Percentiles rank a stretch among this genome's conserved stretches.
phyloP scores from a whole-genome alignment of 2,329 filamentous ascomycete genomes.

The Xenosphaeropsis pyriputrescens region DNA sequence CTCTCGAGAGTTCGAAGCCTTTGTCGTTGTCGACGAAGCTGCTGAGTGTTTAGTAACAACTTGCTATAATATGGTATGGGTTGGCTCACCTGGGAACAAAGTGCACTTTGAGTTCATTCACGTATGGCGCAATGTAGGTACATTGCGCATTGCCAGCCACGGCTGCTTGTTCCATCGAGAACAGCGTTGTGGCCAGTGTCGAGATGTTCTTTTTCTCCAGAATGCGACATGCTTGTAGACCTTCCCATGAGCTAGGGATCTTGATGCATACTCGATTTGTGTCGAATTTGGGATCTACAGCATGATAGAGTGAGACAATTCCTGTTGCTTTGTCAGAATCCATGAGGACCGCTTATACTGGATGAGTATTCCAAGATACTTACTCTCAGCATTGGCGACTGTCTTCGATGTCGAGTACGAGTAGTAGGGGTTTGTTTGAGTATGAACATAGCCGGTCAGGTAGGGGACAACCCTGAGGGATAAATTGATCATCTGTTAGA shows the following conservation, averaged over 20 bases:
- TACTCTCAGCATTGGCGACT: conserved; percentile 25
- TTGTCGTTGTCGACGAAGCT: conserved; percentile 24
- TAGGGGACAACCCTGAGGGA: conserved; percentile 33
- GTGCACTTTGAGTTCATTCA: conserved; percentile 50
- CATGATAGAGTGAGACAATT: conserved; percentile 30
- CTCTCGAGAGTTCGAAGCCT: conserved; percentile 20
- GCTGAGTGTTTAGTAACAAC: conserved; percentile 22
- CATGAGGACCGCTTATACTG: too few relatives aligned
- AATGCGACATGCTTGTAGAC: conserved; percentile 39
- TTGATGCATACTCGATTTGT: conserved; percentile 42
- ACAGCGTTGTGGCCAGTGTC: conserved; percentile 48
- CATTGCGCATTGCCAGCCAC: conserved; percentile 42
- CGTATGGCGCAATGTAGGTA: conserved; percentile 49
- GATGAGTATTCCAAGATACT: too few relatives aligned
- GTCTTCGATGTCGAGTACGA: conserved; percentile 34
- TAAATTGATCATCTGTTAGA: conserved; percentile 34
- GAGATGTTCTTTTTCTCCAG: conserved; percentile 41
- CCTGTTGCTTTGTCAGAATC: conserved; percentile 20
- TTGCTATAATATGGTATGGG: too few relatives aligned
- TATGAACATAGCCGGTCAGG: conserved; percentile 35
- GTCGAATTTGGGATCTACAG: conserved; percentile 27
- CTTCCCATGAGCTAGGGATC: conserved; percentile 48
- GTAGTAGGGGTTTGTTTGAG: conserved; percentile 44
- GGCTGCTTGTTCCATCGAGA: conserved; percentile 43
- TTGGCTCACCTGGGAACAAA: conserved; percentile 30